phyloP scores from a whole-genome alignment of 1,284 basidiomycete genomes.

The Ustilago nuda region DNA sequence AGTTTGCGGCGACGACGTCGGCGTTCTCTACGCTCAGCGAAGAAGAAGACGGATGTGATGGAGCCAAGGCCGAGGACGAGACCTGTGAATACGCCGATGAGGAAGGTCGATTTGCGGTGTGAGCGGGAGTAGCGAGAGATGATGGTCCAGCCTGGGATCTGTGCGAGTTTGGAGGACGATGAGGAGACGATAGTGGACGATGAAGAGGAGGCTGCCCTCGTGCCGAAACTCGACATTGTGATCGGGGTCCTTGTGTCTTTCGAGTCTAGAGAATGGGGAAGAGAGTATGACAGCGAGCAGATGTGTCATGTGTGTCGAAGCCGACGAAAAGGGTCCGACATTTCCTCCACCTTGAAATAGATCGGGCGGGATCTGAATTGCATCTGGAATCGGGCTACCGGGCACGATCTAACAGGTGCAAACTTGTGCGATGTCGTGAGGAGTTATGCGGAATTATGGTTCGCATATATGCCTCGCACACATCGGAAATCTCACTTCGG shows the following conservation, averaged over 20 bases:
- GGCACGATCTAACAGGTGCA: background rate
- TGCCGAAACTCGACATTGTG: conserved; percentile 22
- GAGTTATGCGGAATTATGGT: background rate
- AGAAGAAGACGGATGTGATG: conserved; percentile 57
- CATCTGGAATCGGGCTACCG: background rate
- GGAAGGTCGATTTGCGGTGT: conserved; percentile 54
- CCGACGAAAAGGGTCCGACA: background rate
- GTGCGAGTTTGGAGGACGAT: conserved; percentile 31
- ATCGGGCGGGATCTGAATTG: background rate
- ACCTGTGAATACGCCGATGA: conserved; percentile 59
- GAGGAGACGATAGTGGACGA: conserved; percentile 14
- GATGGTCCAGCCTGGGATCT: conserved; percentile 44
- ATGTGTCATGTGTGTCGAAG: conserved; percentile 1
- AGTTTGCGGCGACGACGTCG: conserved; percentile 36
- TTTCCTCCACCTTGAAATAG: background rate
- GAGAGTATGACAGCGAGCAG: background rate
- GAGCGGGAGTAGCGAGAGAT: conserved; percentile 37
- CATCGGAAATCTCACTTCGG: background rate
- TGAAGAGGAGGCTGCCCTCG: conserved; percentile 13
- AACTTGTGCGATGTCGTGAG: background rate
- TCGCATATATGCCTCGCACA: background rate
- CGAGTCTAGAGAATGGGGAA: background rate
- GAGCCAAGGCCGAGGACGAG: conserved; percentile 59
- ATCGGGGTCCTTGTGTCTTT: background rate
- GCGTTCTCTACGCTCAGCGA: conserved; percentile 50